Conservation (phyloP, 139 green algal species). For the Nannochloris sp. region DNA sequence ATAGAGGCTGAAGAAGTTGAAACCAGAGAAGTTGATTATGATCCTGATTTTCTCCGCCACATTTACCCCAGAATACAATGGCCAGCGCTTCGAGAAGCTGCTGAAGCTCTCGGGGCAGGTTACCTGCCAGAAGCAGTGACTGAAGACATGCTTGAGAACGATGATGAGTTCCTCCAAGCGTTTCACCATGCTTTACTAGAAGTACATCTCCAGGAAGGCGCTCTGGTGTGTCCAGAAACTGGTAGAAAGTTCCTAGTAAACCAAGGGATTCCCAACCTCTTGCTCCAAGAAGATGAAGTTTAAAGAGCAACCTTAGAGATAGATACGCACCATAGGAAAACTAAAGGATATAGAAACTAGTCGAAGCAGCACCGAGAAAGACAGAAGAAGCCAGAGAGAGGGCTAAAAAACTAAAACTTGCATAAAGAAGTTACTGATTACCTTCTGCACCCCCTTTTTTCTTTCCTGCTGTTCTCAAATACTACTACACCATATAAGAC, state of each 20-base stretch:
- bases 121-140: constrained; percentile 52
- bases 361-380: not conserved
- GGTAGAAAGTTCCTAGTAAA: constrained; percentile 70
- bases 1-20: constrained; percentile 74
- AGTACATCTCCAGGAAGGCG: constrained; percentile 55
- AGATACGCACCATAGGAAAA: too few species aligned
- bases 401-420: not conserved
- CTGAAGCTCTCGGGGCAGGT: constrained; percentile 30
- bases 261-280: constrained; percentile 85
- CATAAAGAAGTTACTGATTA: too few species aligned
- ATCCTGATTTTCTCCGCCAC: constrained; percentile 85
- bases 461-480: too few species aligned
- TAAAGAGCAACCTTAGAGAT: too few species aligned
- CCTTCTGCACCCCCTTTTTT: too few species aligned
- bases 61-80: constrained; percentile 86
- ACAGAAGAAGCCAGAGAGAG: not conserved
- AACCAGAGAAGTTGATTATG: constrained; percentile 74
- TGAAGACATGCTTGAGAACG: constrained; percentile 53
- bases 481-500: too few species aligned
- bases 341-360: too few species aligned
- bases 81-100: constrained; percentile 68
- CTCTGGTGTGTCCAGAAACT: constrained; percentile 76
- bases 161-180: constrained; percentile 59
- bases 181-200: constrained; percentile 85
- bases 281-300: constrained; percentile 82